These are phyloP conservation scores for Meyerozyma elateridarum DNA, from an alignment of 1,139 yeast species.

Conservation along the genomic window DNA sequence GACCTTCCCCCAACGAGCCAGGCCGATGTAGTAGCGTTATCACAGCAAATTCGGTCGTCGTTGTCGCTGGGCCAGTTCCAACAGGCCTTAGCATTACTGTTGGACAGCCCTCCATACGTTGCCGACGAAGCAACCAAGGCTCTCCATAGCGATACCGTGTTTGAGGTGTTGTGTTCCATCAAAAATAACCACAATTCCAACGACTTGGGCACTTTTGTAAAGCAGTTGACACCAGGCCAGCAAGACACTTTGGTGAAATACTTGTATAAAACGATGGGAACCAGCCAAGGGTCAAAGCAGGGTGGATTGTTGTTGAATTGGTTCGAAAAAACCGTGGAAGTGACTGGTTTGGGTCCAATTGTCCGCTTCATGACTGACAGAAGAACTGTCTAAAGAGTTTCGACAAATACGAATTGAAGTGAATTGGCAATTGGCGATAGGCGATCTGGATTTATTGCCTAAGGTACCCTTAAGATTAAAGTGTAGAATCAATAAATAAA, in stretches of 20 bases:
- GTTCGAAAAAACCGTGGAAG: conserved; percentile 86
- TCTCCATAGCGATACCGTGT: conserved; percentile 50
- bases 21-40: conserved; percentile 51
- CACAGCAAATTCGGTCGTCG: conserved; percentile 55
- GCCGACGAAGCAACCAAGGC: conserved; percentile 56
- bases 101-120: conserved; percentile 80
- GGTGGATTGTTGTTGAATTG: conserved; percentile 85
- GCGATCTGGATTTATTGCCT: too few relatives aligned
- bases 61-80: conserved; percentile 69
- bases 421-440: too few relatives aligned
- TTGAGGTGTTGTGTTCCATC: conserved; percentile 70
- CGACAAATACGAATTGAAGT: too few relatives aligned
- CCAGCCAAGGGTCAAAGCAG: conserved; percentile 73
- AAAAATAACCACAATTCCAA: conserved; percentile 51
- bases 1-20: conserved; percentile 33
- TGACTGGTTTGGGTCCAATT: conserved; percentile 85
- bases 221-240: conserved; percentile 55
- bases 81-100: conserved; percentile 60
- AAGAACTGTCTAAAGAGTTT: conserved; percentile 73
- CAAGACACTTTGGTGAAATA: conserved; percentile 80
- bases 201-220: conserved; percentile 62
- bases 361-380: conserved; percentile 83
- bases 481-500: too few relatives aligned
- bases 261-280: conserved; percentile 79
- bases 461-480: too few relatives aligned